A percentile compares a stretch with the other conserved stretches of the same genome.
Evolutionary conservation across 2,329 filamentous ascomycete genomes (phyloP).

Genomic region (Phaeoacremonium minimum): DNA sequence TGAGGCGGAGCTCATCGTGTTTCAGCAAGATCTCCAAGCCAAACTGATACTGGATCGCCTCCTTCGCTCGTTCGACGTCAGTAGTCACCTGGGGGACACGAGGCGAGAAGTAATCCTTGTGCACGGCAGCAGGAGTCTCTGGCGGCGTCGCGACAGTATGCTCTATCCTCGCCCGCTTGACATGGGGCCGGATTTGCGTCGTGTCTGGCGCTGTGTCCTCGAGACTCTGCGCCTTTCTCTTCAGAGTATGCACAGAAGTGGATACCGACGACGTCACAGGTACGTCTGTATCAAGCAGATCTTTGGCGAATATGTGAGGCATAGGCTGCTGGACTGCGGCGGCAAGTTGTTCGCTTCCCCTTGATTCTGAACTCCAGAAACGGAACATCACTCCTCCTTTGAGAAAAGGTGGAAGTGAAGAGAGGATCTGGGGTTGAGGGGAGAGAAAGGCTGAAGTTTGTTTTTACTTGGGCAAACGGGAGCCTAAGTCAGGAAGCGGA

Average conservation of each 20-base stretch:
- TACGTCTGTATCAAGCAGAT: conserved; percentile 10
- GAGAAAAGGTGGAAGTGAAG: conserved; percentile 15
- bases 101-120: conserved; percentile 12
- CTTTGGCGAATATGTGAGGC: conserved; percentile 24
- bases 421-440: conserved; percentile 1
- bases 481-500: conserved; percentile 8
- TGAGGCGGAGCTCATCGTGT: conserved; percentile 88
- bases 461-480: background rate
- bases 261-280: conserved; percentile 18
- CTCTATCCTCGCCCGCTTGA: conserved; percentile 39
- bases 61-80: conserved; percentile 53
- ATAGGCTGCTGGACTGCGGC: conserved; percentile 37
- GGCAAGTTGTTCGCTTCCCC: conserved; percentile 48
- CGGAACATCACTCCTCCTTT: conserved; percentile 54
- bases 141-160: conserved; percentile 21
- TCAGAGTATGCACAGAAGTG: conserved; percentile 24
- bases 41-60: conserved; percentile 80
- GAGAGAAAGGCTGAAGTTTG: conserved; percentile 8
- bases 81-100: conserved; percentile 11
- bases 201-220: conserved; percentile 20
- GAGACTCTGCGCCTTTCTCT: conserved; percentile 32
- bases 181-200: conserved; percentile 18
- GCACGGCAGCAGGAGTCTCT: conserved; percentile 14
- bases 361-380: conserved; percentile 55
- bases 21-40: conserved; percentile 89